Evolutionary conservation across 768 basidiomycete species (phyloP).

Genomic region (Hypholoma fasciculare): DNA sequence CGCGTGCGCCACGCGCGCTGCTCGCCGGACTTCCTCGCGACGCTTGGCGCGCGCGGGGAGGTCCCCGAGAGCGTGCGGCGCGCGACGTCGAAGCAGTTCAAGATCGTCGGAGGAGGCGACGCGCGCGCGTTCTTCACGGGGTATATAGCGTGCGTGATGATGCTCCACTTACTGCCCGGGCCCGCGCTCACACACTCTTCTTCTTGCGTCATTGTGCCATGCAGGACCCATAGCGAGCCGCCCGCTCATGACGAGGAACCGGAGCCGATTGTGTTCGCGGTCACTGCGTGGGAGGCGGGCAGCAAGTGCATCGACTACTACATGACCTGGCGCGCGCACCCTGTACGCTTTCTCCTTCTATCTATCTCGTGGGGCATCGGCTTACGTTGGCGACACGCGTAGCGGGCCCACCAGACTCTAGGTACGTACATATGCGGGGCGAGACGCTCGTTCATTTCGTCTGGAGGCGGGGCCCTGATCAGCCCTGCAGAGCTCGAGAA

Average conservation of each 20-base stretch:
- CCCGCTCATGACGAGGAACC: slow-evolving; percentile 18
- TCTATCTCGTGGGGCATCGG: background rate
- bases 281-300: slow-evolving; percentile 37
- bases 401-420: slow-evolving; percentile 23
- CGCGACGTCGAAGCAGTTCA: slow-evolving; percentile 34
- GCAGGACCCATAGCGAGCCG: slow-evolving; percentile 18
- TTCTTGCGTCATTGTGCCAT: background rate
- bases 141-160: slow-evolving; percentile 37
- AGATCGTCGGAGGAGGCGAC: slow-evolving; percentile 41
- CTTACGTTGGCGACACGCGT: background rate
- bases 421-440: slow-evolving; percentile 12
- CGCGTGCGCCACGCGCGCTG: slow-evolving; percentile 43
- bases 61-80: slow-evolving; percentile 28
- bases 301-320: slow-evolving; percentile 49
- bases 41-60: slow-evolving; percentile 31
- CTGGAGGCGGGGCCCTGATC: background rate
- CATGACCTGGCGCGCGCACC: slow-evolving; percentile 48
- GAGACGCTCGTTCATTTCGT: background rate
- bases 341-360: slow-evolving; percentile 25
- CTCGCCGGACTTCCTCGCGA: slow-evolving; percentile 44
- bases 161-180: background rate
- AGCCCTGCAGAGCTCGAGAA: slow-evolving; percentile 25
- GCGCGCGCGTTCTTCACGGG: slow-evolving; percentile 41
- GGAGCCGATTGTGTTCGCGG: slow-evolving; percentile 45
- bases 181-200: too few species aligned